Conservation (phyloP, 2,329 filamentous ascomycete species). For the Eutypella sp. region DNA sequence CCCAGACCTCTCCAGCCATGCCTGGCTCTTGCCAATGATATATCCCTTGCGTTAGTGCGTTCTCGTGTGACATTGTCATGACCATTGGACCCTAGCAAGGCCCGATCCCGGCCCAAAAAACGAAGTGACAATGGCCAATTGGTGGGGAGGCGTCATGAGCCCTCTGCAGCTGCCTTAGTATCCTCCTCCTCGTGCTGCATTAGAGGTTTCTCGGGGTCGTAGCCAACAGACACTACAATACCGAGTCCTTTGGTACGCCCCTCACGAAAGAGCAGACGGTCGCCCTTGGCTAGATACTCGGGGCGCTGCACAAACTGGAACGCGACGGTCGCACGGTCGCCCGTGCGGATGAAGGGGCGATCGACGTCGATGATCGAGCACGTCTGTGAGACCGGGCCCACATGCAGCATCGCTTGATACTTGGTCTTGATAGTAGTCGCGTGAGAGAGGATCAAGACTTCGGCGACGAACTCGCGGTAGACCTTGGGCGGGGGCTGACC, state of each 20-base stretch:
- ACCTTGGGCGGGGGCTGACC: slow-evolving; percentile 66
- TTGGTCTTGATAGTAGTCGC: slow-evolving; percentile 95
- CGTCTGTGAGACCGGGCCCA: slow-evolving; percentile 90
- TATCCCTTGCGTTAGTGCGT: no score
- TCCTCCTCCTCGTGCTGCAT: slow-evolving; percentile 13
- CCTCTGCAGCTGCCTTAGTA: slow-evolving; percentile 3
- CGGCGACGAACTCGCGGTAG: slow-evolving; percentile 71
- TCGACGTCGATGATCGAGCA: slow-evolving; percentile 98
- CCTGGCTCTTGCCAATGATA: no score
- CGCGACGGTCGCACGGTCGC: slow-evolving; percentile 88
- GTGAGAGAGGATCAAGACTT: slow-evolving; percentile 91
- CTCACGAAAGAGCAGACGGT: slow-evolving; percentile 88
- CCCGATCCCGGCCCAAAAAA: no score
- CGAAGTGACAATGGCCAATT: no score
- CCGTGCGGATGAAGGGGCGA: slow-evolving; percentile 88
- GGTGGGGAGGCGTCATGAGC: no score
- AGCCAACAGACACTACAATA: slow-evolving; percentile 87
- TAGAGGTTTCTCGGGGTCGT: slow-evolving; percentile 60
- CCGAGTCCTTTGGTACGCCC: slow-evolving; percentile 92
- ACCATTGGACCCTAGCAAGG: no score
- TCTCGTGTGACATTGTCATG: no score
- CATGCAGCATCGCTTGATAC: slow-evolving; percentile 97
- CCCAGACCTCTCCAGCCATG: no score
- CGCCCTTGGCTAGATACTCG: slow-evolving; percentile 84
- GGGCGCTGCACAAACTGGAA: slow-evolving; percentile 93